Base-by-base conservation (phyloP, 2,329 filamentous ascomycete genomes). In the Decorospora gaudefroyi region DNA sequence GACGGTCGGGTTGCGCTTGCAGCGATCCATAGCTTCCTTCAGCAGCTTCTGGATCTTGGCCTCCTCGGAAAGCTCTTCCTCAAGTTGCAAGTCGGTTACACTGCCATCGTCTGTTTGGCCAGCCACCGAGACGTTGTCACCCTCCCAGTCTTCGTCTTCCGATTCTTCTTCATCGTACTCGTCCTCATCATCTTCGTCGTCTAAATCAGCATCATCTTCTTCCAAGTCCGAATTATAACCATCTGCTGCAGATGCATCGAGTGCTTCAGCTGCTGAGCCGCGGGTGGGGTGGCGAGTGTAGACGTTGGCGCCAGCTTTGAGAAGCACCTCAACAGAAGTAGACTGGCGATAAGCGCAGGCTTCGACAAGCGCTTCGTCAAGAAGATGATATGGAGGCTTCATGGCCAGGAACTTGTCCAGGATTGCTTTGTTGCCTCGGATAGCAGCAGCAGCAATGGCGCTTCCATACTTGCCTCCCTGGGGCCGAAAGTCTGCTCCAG, bases 351-450 rank as follows among this genome's bases (percentile, higher is more conserved):
- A 39, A 13, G 55, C 57, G n/a, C 49, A 53, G 4, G 59, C 51
- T 27, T 61, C 51, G 2, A 59, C 44, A 7, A 62, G 36, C 8
- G 59, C 57, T 17, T 61, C 59, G 32, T 62, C 59, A 1, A 62
- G 43, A 10, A 62, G 35, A 19, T 53, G 41, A 12, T 56, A 49
- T 4, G 53, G 53, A 13, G 57, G 57, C 6, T 34, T 35, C 35
- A 59, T 46, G 6, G 49, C 19, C 10, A 61, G 22, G 11, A 57
- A 52, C 9, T 35, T 46, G 3, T 53, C 48, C 5, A 61, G 38
- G 4, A 62, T 40, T 2, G 18, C 33, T 28, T 54, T 57, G 32
- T 61, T 51, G 3, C 56, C 54, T 34, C 40, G 34, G 3, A 56
- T 46, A 1, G 59, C 51, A 7, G 59, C 58, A 6, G 57, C 59